These are phyloP conservation scores for Paecilomyces formosus DNA, from an alignment of 2,329 filamentous ascomycete genomes.

Conservation along the genomic window DNA sequence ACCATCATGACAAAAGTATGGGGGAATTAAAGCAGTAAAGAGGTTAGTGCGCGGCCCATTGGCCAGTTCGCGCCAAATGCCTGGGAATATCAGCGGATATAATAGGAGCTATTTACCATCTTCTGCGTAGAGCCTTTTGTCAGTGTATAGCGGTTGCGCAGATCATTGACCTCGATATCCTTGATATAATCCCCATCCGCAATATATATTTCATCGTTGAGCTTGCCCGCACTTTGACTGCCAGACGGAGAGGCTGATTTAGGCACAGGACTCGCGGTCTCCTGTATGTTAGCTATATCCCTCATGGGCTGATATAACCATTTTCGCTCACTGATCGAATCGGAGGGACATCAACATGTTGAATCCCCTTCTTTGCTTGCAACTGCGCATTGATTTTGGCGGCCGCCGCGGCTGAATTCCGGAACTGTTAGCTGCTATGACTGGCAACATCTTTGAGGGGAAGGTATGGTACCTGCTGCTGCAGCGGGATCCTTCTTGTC, in stretches of 20 bases:
- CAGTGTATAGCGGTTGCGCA: constrained; percentile 92
- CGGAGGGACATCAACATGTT: constrained; percentile 82
- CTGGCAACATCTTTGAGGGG: background rate
- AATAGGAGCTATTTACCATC: constrained; percentile 89
- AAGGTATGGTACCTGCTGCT: constrained; percentile 58
- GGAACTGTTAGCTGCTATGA: constrained; percentile 6
- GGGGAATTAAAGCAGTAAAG: constrained; percentile 27
- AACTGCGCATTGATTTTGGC: constrained; percentile 79
- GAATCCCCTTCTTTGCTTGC: constrained; percentile 79
- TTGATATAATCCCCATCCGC: constrained; percentile 97
- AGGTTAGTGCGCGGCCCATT: constrained; percentile 26
- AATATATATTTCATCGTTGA: constrained; percentile 86
- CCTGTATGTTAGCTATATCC: constrained; percentile 11
- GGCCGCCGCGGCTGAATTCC: constrained; percentile 67
- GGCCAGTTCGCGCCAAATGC: constrained; percentile 31
- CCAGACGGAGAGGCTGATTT: constrained; percentile 49
- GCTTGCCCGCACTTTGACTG: constrained; percentile 45
- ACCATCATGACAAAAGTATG: constrained; percentile 43
- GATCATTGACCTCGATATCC: constrained; percentile 97
- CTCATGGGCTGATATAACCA: constrained; percentile 1
- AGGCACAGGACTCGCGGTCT: constrained; percentile 43
- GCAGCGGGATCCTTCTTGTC: constrained; percentile 57
- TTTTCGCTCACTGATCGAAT: constrained; percentile 52
- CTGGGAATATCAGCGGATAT: constrained; percentile 59
- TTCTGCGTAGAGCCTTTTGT: constrained; percentile 97